phyloP scores from a whole-genome alignment of 345 rosid genomes.

The Rubroshorea leprosula region DNA sequence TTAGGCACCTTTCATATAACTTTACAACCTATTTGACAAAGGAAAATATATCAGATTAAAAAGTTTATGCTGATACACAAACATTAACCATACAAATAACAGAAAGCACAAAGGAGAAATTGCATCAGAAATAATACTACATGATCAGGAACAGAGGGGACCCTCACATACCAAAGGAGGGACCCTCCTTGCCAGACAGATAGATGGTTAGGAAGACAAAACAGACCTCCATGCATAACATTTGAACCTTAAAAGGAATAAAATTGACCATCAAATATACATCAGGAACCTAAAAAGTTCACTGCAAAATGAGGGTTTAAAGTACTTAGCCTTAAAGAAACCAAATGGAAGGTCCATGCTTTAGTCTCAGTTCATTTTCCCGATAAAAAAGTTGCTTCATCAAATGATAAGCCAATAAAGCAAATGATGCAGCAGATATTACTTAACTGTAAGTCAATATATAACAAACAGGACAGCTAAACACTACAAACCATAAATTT shows the following conservation, averaged over 20 bases:
- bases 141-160: constrained; percentile 69
- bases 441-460: constrained; percentile 82
- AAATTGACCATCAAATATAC: constrained; percentile 29
- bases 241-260: constrained; percentile 66
- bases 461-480: constrained; percentile 52
- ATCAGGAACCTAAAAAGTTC: constrained; percentile 67
- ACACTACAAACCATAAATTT: constrained; percentile 42
- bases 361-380: constrained; percentile 96
- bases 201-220: constrained; percentile 94
- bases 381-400: constrained; percentile 89
- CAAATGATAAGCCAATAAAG: constrained; percentile 99
- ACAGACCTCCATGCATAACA: constrained; percentile 97
- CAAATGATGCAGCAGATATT: constrained; percentile 91
- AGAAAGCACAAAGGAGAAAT: constrained; percentile 67
- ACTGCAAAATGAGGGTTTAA: constrained; percentile 72
- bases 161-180: constrained; percentile 84
- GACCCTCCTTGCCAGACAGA: constrained; percentile 94
- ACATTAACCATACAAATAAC: constrained; percentile 22
- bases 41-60: constrained; percentile 17
- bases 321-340: constrained; percentile 95
- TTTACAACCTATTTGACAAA: constrained; percentile 74
- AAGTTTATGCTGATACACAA: constrained; percentile 4
- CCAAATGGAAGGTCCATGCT: constrained; percentile 87
- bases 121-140: constrained; percentile 89
- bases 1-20: constrained; percentile 87